These are phyloP conservation scores for Luffa aegyptiaca DNA, from an alignment of 306 rosid species.

Conservation along the genomic window DNA sequence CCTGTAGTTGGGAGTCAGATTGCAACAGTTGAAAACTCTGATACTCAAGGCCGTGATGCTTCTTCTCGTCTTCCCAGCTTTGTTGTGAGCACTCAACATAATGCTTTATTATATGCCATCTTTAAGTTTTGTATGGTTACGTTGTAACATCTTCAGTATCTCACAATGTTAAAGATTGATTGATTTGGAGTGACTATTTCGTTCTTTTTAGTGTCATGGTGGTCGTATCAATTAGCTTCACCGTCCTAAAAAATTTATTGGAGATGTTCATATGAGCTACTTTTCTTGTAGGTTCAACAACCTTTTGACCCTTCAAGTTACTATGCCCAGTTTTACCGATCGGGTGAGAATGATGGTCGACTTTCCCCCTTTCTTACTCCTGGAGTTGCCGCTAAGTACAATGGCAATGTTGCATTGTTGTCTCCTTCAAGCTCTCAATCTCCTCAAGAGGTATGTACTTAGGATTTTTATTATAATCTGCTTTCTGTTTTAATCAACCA, in stretches of 20 bases:
- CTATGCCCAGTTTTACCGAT: constrained; percentile 76
- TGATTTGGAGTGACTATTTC: constrained; percentile 13
- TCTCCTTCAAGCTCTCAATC: constrained; percentile 62
- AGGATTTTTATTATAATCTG: background rate
- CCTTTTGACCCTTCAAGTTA: constrained; percentile 73
- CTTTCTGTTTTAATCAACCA: background rate
- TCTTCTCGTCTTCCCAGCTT: constrained; percentile 71
- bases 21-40: constrained; percentile 64
- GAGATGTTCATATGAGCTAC: constrained; percentile 11
- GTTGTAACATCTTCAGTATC: background rate
- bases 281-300: constrained; percentile 55
- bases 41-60: constrained; percentile 60
- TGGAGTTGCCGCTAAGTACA: constrained; percentile 62
- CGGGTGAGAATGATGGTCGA: constrained; percentile 78
- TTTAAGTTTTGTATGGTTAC: background rate
- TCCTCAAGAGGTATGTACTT: constrained; percentile 69
- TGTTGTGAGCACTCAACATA: constrained; percentile 49
- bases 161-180: background rate
- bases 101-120: background rate
- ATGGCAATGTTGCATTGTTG: constrained; percentile 57
- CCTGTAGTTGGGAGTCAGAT: constrained; percentile 73
- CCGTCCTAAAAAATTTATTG: background rate
- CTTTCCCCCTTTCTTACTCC: constrained; percentile 75
- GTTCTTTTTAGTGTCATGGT: background rate
- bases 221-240: background rate